Evolutionary conservation across 768 basidiomycete species (phyloP), one percentile per base, ranked within the genome.

Genomic region (Boletus tylopilopsis): DNA sequence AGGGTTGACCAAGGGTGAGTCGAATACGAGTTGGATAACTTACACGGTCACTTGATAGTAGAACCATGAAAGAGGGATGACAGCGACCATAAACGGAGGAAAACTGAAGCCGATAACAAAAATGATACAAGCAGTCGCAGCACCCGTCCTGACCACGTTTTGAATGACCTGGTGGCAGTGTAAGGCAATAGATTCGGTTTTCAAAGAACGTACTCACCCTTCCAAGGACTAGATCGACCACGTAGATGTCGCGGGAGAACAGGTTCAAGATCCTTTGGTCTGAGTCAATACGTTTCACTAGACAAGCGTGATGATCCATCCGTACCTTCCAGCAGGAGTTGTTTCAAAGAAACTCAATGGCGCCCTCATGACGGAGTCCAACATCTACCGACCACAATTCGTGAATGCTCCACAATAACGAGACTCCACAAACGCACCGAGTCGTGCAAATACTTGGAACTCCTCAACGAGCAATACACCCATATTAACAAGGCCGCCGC

Each of bases 321-420:
- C 75, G 42, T 57, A 87, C 87, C 87, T 79, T 56, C 92, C 92
- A 15, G 80, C 84, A 2, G 93, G 94, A 0, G 93, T 96, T 46
- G 77, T 69, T 66, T 96, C 94, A 64, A 96, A 98, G 73, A 91
- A 97, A 57, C 80, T 83, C 57, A 94, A 67, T 0, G 92, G 92
- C 0, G 90, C 86, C 22, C 78, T 79, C 74, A 98, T 82, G 29
- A 98, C 76, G 3, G 91, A 79, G 40, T 79, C 61, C 58, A 92
- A 68, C 87, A 91, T 90, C 87, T 90, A 52, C 16, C n/a, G 37
- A 9, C 23, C 39, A 45, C 30, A 51, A 46, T 42, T 32, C n/a
- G 33, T 41, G 9, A 47, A 24, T 24, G 11, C 6, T 5, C 13
- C 6, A 15, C 9, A n/a, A n/a, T 0, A 7, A 1, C 0, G 15